Base-by-base conservation (phyloP, 768 basidiomycete species). In the Solioccasus polychromus region DNA sequence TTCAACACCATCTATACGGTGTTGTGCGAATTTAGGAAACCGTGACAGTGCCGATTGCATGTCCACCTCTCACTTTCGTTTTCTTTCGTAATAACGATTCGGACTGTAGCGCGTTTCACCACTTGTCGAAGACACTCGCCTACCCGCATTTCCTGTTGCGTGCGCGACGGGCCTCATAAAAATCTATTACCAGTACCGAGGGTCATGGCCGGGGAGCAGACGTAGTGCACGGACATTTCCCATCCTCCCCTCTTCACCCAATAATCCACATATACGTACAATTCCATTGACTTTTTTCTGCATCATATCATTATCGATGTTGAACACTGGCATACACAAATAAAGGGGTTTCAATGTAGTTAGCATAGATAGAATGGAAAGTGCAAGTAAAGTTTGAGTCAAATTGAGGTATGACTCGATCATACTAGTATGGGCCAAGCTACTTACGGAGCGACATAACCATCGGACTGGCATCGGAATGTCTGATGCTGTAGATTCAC, bases 1-100 rank as follows among this genome's bases (percentile, higher is more conserved):
- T 99, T 99, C 85, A 97, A 97, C 73, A 92, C 92, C 48, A 99
- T 99, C 47, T 99, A 99, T 70, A 95, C 95, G 48, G 95, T 98
- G 74, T 68, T 99, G 54, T 89, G 86, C 76, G 92, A 94, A 64
- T 94, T 91, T 77, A 80, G 88, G 68, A 94, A 92, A 71, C 90
- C 89, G 36, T 88, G 19, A 53, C 9, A 2, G 25, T 4, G 4
- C 30, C 15, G 26, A 31, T 8, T 8, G 12, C 19, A n/a, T 19
- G 17, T 32, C 14, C 20, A 11, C 8, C 19, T 34, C 9, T 10
- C 18, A 4, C 24, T 47, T 22, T 39, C 36, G 15, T 26, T 22
- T 42, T 35, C 18, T n/a, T 43, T 47, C 35, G 19, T 34, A 25
- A 29, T 24, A 14, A 48, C 36, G 19, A 42, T 9, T 18, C 7